Evolutionary conservation across 208 protist genomes (phyloP).

Genomic region (Trypanosoma conorhini): DNA sequence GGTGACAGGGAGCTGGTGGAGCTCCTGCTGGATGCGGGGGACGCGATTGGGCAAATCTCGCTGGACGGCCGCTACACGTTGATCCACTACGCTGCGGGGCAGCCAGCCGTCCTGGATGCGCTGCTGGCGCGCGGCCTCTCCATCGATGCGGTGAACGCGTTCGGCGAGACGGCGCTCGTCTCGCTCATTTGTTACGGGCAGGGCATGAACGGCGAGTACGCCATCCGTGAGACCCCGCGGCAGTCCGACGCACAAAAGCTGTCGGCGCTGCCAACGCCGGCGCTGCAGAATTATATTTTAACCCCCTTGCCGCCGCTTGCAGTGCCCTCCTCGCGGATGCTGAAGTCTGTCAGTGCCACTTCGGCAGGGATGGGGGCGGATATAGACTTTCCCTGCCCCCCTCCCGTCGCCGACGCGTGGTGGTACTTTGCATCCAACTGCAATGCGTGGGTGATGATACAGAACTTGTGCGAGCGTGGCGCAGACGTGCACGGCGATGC

Average conservation of each 20-base stretch:
- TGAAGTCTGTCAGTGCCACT: conserved; percentile 2
- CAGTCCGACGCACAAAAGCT: conserved; percentile 35
- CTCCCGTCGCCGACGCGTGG: conserved; percentile 24
- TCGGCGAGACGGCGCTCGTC: conserved; percentile 63
- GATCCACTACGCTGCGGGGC: conserved; percentile 78
- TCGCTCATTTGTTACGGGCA: conserved; percentile 80
- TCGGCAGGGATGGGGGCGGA: background rate
- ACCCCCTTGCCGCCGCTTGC: conserved; percentile 35
- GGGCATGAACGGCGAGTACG: conserved; percentile 55
- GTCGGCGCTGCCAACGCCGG: conserved; percentile 35
- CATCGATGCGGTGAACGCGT: conserved; percentile 66
- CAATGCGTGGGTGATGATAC: conserved; percentile 29
- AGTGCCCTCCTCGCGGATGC: background rate
- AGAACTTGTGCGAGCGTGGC: conserved; percentile 28
- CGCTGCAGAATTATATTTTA: conserved; percentile 79
- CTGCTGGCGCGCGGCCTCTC: conserved; percentile 51
- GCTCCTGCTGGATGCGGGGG: conserved; percentile 58
- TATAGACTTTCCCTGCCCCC: conserved; percentile 13
- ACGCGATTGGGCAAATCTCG: conserved; percentile 54
- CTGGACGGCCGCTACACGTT: conserved; percentile 84
- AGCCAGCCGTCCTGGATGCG: conserved; percentile 38
- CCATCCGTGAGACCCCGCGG: conserved; percentile 34
- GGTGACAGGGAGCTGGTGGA: conserved; percentile 65
- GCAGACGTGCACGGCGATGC: conserved; percentile 25
- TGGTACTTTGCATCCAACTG: conserved; percentile 27